Evolutionary conservation across 331 rosid species (phyloP).

Genomic region (Quercus phellos): DNA sequence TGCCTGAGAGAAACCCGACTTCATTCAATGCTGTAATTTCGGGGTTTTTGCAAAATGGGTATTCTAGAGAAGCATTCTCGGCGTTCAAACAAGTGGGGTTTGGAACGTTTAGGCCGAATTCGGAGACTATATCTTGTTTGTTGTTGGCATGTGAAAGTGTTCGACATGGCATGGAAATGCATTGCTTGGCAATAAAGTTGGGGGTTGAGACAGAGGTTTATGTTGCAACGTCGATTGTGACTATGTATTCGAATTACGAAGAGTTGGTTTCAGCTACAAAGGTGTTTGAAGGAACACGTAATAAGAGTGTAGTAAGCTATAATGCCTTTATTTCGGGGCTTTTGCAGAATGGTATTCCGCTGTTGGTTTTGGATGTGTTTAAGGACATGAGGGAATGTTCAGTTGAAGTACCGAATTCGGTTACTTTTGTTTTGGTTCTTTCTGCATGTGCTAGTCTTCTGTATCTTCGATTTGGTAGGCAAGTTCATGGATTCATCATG

Average conservation of each 20-base stretch:
- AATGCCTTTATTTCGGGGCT: slow-evolving; percentile 66
- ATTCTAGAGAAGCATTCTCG: slow-evolving; percentile 29
- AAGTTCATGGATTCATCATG: slow-evolving; percentile 52
- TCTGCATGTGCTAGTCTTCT: slow-evolving; percentile 49
- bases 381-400: slow-evolving; percentile 38
- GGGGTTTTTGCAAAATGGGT: slow-evolving; percentile 47
- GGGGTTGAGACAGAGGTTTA: slow-evolving; percentile 62
- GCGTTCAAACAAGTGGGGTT: slow-evolving; percentile 25
- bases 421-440: slow-evolving; percentile 54
- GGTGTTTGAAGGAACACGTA: slow-evolving; percentile 42
- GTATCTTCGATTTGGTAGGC: slow-evolving; percentile 45
- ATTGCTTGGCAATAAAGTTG: slow-evolving; percentile 57
- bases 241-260: slow-evolving; percentile 41
- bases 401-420: slow-evolving; percentile 30
- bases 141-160: slow-evolving; percentile 26
- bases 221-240: slow-evolving; percentile 55
- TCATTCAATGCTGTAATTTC: slow-evolving; percentile 53
- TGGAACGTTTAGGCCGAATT: slow-evolving; percentile 41
- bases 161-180: slow-evolving; percentile 30
- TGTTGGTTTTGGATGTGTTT: slow-evolving; percentile 42
- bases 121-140: slow-evolving; percentile 48
- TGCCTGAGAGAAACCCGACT: slow-evolving; percentile 47
- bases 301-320: slow-evolving; percentile 56
- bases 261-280: slow-evolving; percentile 34
- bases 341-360: slow-evolving; percentile 39